phyloP scores from a whole-genome alignment of 805 yeast species.

The Wickerhamiella bombiphila region DNA sequence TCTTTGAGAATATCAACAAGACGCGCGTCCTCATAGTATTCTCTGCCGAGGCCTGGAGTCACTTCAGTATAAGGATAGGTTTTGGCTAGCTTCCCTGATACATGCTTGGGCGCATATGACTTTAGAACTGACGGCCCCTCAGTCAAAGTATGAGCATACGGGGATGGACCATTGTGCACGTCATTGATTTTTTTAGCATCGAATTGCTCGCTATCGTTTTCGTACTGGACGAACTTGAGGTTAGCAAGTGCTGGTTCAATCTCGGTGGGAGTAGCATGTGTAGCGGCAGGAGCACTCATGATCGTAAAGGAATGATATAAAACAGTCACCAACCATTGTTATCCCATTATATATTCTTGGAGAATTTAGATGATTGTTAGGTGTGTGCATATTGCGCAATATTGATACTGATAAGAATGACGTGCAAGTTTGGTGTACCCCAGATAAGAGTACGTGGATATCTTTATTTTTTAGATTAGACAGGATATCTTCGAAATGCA shows the following conservation, averaged over 20 bases:
- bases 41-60: conserved; percentile 5
- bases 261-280: too few relatives aligned
- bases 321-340: too few relatives aligned
- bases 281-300: too few relatives aligned
- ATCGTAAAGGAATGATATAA: too few relatives aligned
- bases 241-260: neutral
- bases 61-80: conserved; percentile 8
- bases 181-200: conserved; percentile 1
- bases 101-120: conserved; percentile 1
- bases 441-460: too few relatives aligned
- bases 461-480: too few relatives aligned
- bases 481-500: too few relatives aligned
- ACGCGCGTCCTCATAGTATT: conserved; percentile 5
- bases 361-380: too few relatives aligned
- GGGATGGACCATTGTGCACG: conserved; percentile 4
- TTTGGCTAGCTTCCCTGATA: conserved; percentile 5
- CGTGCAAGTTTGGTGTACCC: too few relatives aligned
- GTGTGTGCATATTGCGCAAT: too few relatives aligned
- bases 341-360: too few relatives aligned
- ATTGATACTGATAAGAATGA: too few relatives aligned
- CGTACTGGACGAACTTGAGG: conserved; percentile 1
- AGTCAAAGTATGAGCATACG: conserved; percentile 4
- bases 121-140: conserved; percentile 3
- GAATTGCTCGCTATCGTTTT: neutral
- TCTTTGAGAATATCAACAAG: conserved; percentile 4